These are phyloP conservation scores for Fistulifera solaris DNA, from an alignment of 108 stramenopile species.

Conservation along the genomic window DNA sequence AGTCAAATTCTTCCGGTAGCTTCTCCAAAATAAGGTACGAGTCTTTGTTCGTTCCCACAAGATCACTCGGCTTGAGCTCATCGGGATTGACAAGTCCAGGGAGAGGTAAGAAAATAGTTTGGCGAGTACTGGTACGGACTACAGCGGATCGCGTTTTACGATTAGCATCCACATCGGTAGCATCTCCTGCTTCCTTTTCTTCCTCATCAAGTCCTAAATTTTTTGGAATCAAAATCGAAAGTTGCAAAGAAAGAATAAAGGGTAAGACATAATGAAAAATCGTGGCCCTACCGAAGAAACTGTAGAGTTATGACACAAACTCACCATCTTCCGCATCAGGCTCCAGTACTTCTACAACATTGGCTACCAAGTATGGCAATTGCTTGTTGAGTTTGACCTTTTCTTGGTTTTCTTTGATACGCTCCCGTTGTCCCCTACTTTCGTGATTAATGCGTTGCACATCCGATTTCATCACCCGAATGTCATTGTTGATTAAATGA, in stretches of 20 bases:
- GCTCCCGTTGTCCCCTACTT: constrained; percentile 75
- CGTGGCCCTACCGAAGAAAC: not conserved
- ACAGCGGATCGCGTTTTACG: constrained; percentile 80
- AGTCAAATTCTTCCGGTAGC: constrained; percentile 98
- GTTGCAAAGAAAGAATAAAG: not conserved
- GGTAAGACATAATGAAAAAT: not conserved
- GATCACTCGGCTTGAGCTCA: constrained; percentile 93
- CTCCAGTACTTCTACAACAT: constrained; percentile 91
- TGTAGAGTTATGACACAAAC: too few species aligned
- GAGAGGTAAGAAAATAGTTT: constrained; percentile 97
- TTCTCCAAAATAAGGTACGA: constrained; percentile 99
- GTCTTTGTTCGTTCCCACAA: constrained; percentile 99
- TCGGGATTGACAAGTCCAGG: constrained; percentile 96
- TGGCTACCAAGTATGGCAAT: constrained; percentile 97
- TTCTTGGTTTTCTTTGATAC: constrained; percentile 98
- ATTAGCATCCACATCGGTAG: constrained; percentile 59
- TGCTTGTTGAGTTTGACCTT: constrained; percentile 99
- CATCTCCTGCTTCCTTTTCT: constrained; percentile 41
- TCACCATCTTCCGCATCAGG: constrained; percentile 91
- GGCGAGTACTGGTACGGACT: constrained; percentile 81
- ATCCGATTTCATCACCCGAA: constrained; percentile 95
- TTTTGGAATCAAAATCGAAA: constrained; percentile 13
- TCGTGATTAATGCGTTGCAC: constrained; percentile 94
- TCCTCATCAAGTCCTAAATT: constrained; percentile 54
- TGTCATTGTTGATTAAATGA: constrained; percentile 93